Evolutionary conservation across 345 rosid genomes (phyloP).

Genomic region (Angophora floribunda): DNA sequence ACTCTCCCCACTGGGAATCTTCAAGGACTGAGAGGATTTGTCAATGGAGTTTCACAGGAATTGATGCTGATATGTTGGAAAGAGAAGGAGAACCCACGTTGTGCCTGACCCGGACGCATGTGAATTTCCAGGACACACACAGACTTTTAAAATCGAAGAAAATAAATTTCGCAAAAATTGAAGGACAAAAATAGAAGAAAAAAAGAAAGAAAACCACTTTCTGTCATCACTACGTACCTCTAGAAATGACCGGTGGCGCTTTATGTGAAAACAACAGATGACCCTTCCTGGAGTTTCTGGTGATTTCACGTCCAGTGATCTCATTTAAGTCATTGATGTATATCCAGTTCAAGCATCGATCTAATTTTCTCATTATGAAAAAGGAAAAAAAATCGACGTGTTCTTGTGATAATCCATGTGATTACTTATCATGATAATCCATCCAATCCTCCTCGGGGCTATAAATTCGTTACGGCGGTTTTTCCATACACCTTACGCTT

Average conservation of each 20-base stretch:
- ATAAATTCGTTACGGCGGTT: background rate
- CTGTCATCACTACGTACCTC: background rate
- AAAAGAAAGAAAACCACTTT: background rate
- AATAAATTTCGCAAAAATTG: background rate
- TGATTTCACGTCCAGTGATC: background rate
- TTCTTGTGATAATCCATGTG: background rate
- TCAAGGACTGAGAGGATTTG: background rate
- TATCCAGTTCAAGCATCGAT: background rate
- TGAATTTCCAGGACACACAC: background rate
- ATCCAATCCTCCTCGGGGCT: background rate
- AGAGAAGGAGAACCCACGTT: background rate
- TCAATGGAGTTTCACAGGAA: background rate
- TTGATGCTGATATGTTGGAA: background rate
- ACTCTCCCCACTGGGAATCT: background rate
- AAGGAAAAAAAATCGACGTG: background rate
- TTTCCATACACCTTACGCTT: background rate
- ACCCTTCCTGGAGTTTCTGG: background rate
- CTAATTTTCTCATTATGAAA: background rate
- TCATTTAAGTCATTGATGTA: background rate
- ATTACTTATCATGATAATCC: background rate
- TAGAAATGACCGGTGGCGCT: background rate
- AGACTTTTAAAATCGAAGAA: background rate
- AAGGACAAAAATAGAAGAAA: background rate
- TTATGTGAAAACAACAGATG: background rate
- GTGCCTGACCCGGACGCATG: conserved; percentile 3